Conservation (phyloP, 2,329 filamentous ascomycete species). For the Colletotrichum noveboracense region DNA sequence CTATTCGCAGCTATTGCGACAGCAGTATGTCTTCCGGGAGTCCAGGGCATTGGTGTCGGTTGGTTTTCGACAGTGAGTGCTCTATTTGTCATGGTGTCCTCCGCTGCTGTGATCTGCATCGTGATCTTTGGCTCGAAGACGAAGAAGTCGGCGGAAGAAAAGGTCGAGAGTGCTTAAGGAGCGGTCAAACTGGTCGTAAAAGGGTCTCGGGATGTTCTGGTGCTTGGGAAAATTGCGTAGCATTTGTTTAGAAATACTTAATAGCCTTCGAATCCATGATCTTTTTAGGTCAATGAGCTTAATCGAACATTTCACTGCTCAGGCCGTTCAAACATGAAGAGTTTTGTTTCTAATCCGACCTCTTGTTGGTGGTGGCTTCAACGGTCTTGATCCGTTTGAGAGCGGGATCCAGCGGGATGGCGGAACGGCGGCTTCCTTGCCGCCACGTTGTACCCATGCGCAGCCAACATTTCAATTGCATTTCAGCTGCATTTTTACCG, state of each 20-base stretch:
- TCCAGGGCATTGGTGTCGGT: conserved; percentile 76
- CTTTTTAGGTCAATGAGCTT: fast-evolving
- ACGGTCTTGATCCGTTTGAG: neutral
- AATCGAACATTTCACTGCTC: fast-evolving
- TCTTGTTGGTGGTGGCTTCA: neutral
- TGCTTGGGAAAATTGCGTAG: neutral
- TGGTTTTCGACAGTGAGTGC: conserved; percentile 77
- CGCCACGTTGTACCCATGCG: neutral
- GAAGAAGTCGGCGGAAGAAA: neutral
- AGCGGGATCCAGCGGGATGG: neutral
- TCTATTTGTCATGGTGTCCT: conserved; percentile 6
- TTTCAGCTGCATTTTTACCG: neutral
- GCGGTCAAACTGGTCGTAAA: fast-evolving
- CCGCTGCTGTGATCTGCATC: conserved; percentile 8
- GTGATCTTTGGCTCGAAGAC: conserved; percentile 7
- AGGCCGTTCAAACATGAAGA: too few relatives aligned
- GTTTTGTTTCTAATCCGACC: too few relatives aligned
- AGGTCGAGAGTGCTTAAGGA: neutral
- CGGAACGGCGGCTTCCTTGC: neutral
- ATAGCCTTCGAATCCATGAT: neutral
- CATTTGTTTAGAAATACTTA: neutral
- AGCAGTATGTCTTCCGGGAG: conserved; percentile 74
- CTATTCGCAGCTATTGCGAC: conserved; percentile 74
- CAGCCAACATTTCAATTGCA: neutral
- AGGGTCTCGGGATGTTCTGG: neutral